Percentiles rank a stretch among this genome's conserved stretches.
Conservation (phyloP, 2,329 filamentous ascomycete genomes). For the Akanthomyces muscarius region DNA sequence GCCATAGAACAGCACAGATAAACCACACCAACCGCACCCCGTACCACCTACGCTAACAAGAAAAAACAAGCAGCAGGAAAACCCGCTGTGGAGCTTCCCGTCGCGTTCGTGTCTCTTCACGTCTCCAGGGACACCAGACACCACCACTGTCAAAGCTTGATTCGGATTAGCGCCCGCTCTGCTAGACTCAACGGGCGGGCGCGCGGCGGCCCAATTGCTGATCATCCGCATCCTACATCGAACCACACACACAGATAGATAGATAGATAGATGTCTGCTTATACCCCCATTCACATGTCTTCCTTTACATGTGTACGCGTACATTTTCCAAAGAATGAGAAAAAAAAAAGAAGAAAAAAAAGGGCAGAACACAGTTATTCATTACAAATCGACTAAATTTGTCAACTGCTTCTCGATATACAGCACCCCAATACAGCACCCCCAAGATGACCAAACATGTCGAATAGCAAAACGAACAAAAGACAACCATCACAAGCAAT, state of each 20-base stretch:
- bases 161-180: neutral
- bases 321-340: no score
- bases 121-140: neutral
- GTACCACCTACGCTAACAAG: neutral
- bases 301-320: no score
- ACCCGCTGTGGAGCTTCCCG: slow-evolving; percentile 10
- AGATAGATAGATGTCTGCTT: no score
- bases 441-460: no score
- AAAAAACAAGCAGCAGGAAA: neutral
- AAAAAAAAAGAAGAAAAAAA: neutral
- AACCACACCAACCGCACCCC: no score
- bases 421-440: no score
- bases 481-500: neutral
- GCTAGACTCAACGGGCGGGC: neutral
- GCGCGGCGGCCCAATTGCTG: neutral
- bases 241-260: no score
- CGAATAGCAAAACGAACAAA: neutral
- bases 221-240: neutral
- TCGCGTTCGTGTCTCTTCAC: slow-evolving; percentile 16
- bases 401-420: no score
- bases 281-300: no score
- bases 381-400: neutral
- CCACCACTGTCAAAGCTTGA: neutral
- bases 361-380: no score
- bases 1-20: neutral